Evolutionary conservation across 345 rosid species (phyloP).

Genomic region (Citrus reticulata): DNA sequence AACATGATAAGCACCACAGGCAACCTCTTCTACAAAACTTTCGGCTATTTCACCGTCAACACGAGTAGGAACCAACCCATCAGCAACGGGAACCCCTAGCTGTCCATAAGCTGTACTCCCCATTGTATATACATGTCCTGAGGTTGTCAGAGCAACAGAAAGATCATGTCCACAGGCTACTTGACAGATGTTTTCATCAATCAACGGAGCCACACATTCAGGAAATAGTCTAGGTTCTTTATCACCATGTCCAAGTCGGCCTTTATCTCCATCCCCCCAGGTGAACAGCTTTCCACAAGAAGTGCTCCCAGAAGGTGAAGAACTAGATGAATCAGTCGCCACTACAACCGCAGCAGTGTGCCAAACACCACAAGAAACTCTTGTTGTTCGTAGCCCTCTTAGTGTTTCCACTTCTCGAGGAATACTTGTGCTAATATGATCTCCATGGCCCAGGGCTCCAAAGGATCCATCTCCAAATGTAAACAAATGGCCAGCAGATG

Average conservation of each 20-base stretch:
- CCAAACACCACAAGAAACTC: conserved; percentile 90
- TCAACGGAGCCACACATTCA: conserved; percentile 41
- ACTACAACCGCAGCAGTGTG: conserved; percentile 83
- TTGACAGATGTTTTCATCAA: conserved; percentile 43
- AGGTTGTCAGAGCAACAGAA: conserved; percentile 63
- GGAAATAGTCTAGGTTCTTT: conserved; percentile 59
- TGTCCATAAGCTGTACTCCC: conserved; percentile 74
- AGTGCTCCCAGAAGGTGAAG: conserved; percentile 32
- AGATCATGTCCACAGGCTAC: conserved; percentile 73
- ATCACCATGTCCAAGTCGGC: conserved; percentile 79
- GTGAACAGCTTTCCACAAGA: conserved; percentile 58
- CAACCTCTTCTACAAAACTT: conserved; percentile 56
- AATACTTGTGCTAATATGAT: conserved; percentile 45
- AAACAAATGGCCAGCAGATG: conserved; percentile 70
- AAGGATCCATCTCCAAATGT: conserved; percentile 96
- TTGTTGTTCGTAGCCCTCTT: conserved; percentile 47
- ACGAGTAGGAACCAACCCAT: conserved; percentile 48
- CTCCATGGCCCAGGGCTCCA: conserved; percentile 90
- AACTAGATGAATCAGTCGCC: conserved; percentile 35
- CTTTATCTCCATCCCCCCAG: conserved; percentile 85
- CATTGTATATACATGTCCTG: conserved; percentile 79
- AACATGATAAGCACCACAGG: conserved; percentile 82
- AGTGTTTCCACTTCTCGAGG: conserved; percentile 78
- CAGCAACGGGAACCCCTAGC: conserved; percentile 58
- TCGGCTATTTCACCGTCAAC: conserved; percentile 59